Evolutionary conservation across 345 rosid genomes (phyloP), one percentile per base, ranked within the genome.

Genomic region (Turritis glabra): DNA sequence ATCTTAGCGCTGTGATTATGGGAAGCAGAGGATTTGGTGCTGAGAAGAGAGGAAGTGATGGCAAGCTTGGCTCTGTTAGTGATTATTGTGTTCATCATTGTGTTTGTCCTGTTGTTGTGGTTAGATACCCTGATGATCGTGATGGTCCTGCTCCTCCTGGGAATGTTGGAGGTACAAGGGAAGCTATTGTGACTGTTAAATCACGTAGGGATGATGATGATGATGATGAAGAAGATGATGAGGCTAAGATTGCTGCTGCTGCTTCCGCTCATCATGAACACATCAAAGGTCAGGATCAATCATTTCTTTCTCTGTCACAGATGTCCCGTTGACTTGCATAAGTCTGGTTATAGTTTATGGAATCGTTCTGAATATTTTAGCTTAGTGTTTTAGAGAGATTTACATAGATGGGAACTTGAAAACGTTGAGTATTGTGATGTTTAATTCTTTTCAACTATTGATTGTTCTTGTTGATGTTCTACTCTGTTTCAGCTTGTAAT

Each of bases 81-180:
- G 98, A 94, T 51, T 94, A 94, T 35, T 93, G 97, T 44, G 97
- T 93, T 26, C 98, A 86, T 21, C 98, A 91, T 60, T 94, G 93
- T 37, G 85, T 88, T 43, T 94, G 97, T 33, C 98, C 97, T 0
- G 93, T 94, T 5, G 96, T 91, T 19, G 97, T 94, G 1, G 96
- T 91, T 40, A 77, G 98, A 59, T 84, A 83, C 77, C 96, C 96
- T 3, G 92, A 87, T 6, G 96, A 73, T 67, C 60, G 67, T 3
- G 78, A 88, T 48, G 93, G 87, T 27, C 80, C 46, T 25, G 58
- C 68, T 2, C 80, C 63, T 3, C 75, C 68, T 17, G 70, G 62
- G 1, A 58, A 35, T 10, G 74, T 56, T n/a, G 84, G 76, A 7
- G 80, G 64, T 4, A 74, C 69, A 2, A 69, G 71, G 9, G 47